Evolutionary conservation across 2,329 filamentous ascomycete species (phyloP), one percentile per base, ranked within the genome.

Genomic region (Chrysoporthe austroafricana): DNA sequence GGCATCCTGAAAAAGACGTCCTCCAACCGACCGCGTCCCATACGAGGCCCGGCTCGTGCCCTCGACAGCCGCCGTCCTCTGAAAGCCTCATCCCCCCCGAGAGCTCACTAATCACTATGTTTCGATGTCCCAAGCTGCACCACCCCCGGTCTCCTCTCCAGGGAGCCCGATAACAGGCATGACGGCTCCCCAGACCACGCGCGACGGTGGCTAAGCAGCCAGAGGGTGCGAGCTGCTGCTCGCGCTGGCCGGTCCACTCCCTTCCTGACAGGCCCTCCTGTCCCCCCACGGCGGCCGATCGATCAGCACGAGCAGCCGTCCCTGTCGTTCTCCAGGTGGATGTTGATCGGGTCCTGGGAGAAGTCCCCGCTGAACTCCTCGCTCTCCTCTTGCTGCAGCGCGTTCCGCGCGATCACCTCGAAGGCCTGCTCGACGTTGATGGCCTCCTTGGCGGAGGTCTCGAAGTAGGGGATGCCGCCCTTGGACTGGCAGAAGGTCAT

Each of bases 401-500:
- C 96, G 77, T 97, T 97, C 76, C 94, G 90, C 73, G 96, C 96
- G 79, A 99, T 99, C 60, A 97, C 96, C 79, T 92, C 90, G 73
- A 89, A 89, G 36, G 86, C 86, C 76, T 88, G 94, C 81, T 99
- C 96, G 56, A 99, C 96, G 77, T 99, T 99, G 81, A 97, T 91
- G 69, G 95, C 96, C 80, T 99, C 96, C 84, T 99, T 99, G 70
- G 96, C 96, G 81, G 94, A 97, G 21, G 96, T 99, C 88, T 99
- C 96, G 76, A 99, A 99, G 81, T 99, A 99, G 21, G 96, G 96
- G 72, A 99, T 97, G 69, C 93, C 93, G 60, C 95, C 95, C 82
- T 98, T 97, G 67, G 93, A 96, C 80, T 97, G 94, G 81, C 96
- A 99, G 79, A 97, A 99, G 16, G 95, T 94, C 88, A 95, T 94